Evolutionary conservation across 1,139 yeast species (phyloP).

Genomic region (Suhomyces wounanorum): DNA sequence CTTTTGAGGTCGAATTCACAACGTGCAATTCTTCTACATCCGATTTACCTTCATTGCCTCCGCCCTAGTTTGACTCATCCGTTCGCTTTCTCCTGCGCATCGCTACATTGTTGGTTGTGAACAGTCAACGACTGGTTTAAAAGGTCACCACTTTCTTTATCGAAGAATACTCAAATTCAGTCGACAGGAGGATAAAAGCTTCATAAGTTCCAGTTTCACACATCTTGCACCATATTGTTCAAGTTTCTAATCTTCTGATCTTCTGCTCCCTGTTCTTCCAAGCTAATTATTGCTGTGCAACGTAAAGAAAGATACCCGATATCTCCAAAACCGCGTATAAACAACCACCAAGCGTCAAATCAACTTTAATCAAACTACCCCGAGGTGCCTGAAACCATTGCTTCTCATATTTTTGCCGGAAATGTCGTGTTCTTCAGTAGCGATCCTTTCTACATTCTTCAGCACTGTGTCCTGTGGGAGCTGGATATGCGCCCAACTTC

Average conservation of each 20-base stretch:
- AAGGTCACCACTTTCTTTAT: neutral
- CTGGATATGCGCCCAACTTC: conserved; percentile 87
- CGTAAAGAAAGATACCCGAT: neutral
- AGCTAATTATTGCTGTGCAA: neutral
- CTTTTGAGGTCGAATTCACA: neutral
- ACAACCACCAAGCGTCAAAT: neutral
- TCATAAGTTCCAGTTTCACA: neutral
- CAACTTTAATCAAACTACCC: too few species aligned
- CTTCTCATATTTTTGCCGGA: neutral
- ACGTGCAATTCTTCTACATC: neutral
- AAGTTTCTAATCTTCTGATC: neutral
- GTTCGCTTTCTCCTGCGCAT: neutral
- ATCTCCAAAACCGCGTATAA: neutral
- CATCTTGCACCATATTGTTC: neutral
- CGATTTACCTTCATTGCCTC: neutral
- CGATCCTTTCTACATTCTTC: conserved; percentile 30
- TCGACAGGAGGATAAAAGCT: too few species aligned
- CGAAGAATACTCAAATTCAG: neutral
- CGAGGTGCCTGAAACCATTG: too few species aligned
- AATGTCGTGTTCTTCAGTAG: conserved; percentile 5
- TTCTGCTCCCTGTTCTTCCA: too few species aligned
- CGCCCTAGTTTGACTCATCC: conserved; percentile 1
- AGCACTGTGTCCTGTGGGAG: conserved; percentile 42
- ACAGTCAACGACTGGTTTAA: neutral
- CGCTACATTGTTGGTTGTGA: neutral